Conservation (phyloP, 192 early-diverging fungal genomes). For the Anaeromyces robustus region DNA sequence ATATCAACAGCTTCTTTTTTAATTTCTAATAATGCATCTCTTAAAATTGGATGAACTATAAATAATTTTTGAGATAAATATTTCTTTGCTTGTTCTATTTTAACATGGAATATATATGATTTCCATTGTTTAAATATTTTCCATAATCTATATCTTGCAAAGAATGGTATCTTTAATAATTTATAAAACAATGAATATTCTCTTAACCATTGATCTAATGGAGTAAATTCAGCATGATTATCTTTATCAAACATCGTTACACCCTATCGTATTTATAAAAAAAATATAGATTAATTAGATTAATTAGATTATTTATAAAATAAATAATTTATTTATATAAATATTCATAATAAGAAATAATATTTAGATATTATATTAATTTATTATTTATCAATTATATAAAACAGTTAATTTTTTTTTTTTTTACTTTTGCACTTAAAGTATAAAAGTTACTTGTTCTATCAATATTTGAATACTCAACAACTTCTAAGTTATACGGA, state of each 20-base stretch:
- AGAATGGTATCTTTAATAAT: conserved; percentile 33
- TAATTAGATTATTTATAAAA: background rate
- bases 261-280: conserved; percentile 11
- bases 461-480: conserved; percentile 22
- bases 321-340: background rate
- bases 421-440: conserved; percentile 21
- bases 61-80: conserved; percentile 23
- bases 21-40: conserved; percentile 18
- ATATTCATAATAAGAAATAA: too few relatives aligned
- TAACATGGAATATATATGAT: conserved; percentile 21
- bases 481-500: conserved; percentile 32
- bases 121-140: conserved; percentile 41
- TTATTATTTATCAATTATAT: background rate
- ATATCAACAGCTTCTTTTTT: conserved; percentile 13
- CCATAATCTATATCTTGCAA: conserved; percentile 33
- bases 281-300: too few relatives aligned
- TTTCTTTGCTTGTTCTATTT: conserved; percentile 18
- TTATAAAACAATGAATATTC: conserved; percentile 33
- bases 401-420: background rate
- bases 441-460: conserved; percentile 27
- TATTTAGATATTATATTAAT: too few relatives aligned
- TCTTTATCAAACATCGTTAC: conserved; percentile 26
- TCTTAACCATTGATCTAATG: conserved; percentile 27
- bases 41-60: conserved; percentile 24
- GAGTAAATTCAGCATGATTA: conserved; percentile 36